phyloP scores from a whole-genome alignment of 805 yeast genomes.

The Cyberlindnera mrakii region DNA sequence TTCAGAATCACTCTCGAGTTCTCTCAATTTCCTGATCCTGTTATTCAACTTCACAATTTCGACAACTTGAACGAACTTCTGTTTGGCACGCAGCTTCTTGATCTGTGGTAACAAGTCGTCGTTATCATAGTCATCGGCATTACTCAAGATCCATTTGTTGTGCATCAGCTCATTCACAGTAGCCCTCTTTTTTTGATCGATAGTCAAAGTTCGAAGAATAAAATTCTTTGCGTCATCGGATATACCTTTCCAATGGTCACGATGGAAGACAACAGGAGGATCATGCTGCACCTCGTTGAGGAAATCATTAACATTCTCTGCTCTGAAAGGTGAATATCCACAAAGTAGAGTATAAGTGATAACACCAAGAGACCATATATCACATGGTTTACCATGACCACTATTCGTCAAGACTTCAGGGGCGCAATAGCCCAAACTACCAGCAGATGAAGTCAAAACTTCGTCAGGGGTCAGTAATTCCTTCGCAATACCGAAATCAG shows the following conservation, averaged over 20 bases:
- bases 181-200: slow-evolving; percentile 62
- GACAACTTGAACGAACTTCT: slow-evolving; percentile 78
- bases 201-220: slow-evolving; percentile 62
- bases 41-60: slow-evolving; percentile 79
- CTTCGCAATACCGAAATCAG: slow-evolving; percentile 96
- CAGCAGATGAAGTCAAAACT: slow-evolving; percentile 67
- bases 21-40: slow-evolving; percentile 65
- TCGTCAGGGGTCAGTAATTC: slow-evolving; percentile 55
- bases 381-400: slow-evolving; percentile 95
- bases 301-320: slow-evolving; percentile 79
- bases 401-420: slow-evolving; percentile 80
- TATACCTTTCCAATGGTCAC: slow-evolving; percentile 79
- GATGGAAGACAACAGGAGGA: slow-evolving; percentile 78
- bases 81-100: slow-evolving; percentile 75
- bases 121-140: slow-evolving; percentile 36
- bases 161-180: slow-evolving; percentile 57
- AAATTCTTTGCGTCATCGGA: slow-evolving; percentile 77
- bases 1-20: slow-evolving; percentile 34
- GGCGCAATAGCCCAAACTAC: slow-evolving; percentile 94
- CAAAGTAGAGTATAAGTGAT: slow-evolving; percentile 84
- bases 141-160: slow-evolving; percentile 70
- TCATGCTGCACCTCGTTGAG: slow-evolving; percentile 68
- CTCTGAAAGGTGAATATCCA: slow-evolving; percentile 88
- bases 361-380: slow-evolving; percentile 93
- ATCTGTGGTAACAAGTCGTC: slow-evolving; percentile 77